phyloP scores from a whole-genome alignment of 2,329 filamentous ascomycete genomes.

The Peltaster fructicola region DNA sequence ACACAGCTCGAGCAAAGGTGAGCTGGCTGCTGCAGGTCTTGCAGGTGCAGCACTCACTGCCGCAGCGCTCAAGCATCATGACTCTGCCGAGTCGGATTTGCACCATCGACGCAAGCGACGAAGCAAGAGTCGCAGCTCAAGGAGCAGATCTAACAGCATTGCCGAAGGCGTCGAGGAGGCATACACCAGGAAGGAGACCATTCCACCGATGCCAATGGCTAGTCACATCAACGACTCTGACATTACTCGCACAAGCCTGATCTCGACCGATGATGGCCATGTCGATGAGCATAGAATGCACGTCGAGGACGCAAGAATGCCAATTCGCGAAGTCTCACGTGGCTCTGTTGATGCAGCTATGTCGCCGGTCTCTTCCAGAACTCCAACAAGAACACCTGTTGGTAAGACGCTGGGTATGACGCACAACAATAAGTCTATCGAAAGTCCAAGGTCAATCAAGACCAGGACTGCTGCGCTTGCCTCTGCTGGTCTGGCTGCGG shows the following conservation, averaged over 20 bases:
- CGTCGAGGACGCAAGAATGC: too few species aligned
- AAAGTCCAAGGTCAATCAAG: constrained; percentile 18
- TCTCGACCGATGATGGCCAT: constrained; percentile 45
- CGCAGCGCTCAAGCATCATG: constrained; percentile 45
- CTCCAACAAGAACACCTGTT: constrained; percentile 43
- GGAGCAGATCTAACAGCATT: constrained; percentile 33
- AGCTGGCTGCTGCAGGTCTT: constrained; percentile 36
- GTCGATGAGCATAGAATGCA: too few species aligned
- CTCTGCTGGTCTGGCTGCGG: constrained; percentile 23
- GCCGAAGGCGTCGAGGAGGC: constrained; percentile 36
- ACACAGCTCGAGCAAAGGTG: constrained; percentile 37
- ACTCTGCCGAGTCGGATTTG: constrained; percentile 43
- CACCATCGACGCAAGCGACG: constrained; percentile 27
- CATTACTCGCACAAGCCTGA: constrained; percentile 69
- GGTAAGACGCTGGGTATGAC: constrained; percentile 46
- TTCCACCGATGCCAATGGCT: constrained; percentile 73
- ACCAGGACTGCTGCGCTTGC: constrained; percentile 20
- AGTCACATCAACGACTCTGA: constrained; percentile 78
- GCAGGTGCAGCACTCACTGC: constrained; percentile 42
- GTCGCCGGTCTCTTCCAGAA: constrained; percentile 41
- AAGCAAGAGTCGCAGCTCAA: constrained; percentile 31
- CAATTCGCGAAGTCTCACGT: constrained; percentile 44
- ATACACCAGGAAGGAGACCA: constrained; percentile 28
- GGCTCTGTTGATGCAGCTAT: constrained; percentile 34
- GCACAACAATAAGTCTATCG: constrained; percentile 40